Evolutionary conservation across 768 basidiomycete genomes (phyloP).

Genomic region (Rhizopogon roseolus): DNA sequence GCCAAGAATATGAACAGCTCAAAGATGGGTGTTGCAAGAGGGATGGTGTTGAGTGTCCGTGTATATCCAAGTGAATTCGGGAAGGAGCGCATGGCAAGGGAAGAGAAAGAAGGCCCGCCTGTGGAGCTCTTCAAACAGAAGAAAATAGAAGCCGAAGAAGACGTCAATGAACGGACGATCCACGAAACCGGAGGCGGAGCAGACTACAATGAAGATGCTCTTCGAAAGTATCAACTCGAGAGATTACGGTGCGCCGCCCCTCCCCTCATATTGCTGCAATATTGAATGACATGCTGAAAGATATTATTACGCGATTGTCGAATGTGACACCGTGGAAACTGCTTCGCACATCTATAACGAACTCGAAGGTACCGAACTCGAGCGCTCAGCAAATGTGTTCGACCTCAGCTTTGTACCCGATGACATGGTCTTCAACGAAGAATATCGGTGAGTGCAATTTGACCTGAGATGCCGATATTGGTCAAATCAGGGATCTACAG

Average conservation of each 20-base stretch:
- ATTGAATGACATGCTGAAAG: slow-evolving; percentile 33
- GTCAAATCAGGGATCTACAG: slow-evolving; percentile 32
- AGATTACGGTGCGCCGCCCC: slow-evolving; percentile 63
- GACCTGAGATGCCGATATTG: neutral
- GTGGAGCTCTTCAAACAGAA: slow-evolving; percentile 71
- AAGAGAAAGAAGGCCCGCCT: slow-evolving; percentile 91
- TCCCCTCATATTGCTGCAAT: neutral
- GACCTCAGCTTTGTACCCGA: slow-evolving; percentile 93
- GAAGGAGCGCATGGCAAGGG: slow-evolving; percentile 75
- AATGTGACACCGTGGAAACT: slow-evolving; percentile 74
- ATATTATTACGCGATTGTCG: slow-evolving; percentile 93
- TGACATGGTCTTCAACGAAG: slow-evolving; percentile 79
- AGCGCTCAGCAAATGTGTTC: slow-evolving; percentile 93
- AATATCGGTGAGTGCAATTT: slow-evolving; percentile 50
- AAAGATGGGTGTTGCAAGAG: slow-evolving; percentile 37
- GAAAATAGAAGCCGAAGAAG: slow-evolving; percentile 39
- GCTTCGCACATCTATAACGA: slow-evolving; percentile 80
- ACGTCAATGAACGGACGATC: slow-evolving; percentile 60
- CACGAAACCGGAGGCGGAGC: slow-evolving; percentile 64
- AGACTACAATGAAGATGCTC: slow-evolving; percentile 83
- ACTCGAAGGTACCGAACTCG: slow-evolving; percentile 91
- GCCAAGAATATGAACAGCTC: slow-evolving; percentile 7
- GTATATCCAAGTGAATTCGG: slow-evolving; percentile 96
- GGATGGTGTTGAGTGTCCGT: slow-evolving; percentile 69
- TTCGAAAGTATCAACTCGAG: slow-evolving; percentile 91